Percentiles rank a stretch among this genome's conserved stretches.
These are phyloP conservation scores for Samsoniella hepiali DNA, from an alignment of 2,329 filamentous ascomycete genomes.

Conservation along the genomic window DNA sequence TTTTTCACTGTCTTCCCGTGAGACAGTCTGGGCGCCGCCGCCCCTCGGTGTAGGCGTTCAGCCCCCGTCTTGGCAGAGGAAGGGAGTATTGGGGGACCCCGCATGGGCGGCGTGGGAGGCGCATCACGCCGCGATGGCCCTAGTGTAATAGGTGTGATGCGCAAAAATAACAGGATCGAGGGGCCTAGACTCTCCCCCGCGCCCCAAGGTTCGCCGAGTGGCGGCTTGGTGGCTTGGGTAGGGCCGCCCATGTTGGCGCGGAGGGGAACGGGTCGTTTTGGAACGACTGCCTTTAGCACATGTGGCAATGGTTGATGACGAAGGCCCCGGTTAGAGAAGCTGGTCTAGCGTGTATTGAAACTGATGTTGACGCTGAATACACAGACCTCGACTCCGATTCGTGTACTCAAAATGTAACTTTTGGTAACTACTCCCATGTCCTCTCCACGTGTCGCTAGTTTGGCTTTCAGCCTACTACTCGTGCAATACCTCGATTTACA, in stretches of 20 bases:
- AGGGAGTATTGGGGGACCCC: not conserved
- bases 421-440: too few species aligned
- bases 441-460: too few species aligned
- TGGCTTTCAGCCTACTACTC: too few species aligned
- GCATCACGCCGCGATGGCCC: conserved; percentile 1
- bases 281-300: not conserved
- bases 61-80: conserved; percentile 8
- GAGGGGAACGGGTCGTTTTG: not conserved
- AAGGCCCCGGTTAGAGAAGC: not conserved
- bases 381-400: too few species aligned
- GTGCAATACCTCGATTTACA: too few species aligned
- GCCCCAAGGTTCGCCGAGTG: not conserved
- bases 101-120: not conserved
- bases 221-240: not conserved
- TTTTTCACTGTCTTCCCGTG: not conserved
- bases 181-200: not conserved
- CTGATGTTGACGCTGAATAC: too few species aligned
- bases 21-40: not conserved
- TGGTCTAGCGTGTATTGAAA: too few species aligned
- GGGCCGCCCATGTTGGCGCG: not conserved
- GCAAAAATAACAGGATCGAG: not conserved
- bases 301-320: not conserved
- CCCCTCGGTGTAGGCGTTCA: not conserved
- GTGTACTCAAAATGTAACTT: too few species aligned
- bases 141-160: not conserved